Evolutionary conservation across 805 yeast genomes (phyloP).

Genomic region (Ogataea naganishii): DNA sequence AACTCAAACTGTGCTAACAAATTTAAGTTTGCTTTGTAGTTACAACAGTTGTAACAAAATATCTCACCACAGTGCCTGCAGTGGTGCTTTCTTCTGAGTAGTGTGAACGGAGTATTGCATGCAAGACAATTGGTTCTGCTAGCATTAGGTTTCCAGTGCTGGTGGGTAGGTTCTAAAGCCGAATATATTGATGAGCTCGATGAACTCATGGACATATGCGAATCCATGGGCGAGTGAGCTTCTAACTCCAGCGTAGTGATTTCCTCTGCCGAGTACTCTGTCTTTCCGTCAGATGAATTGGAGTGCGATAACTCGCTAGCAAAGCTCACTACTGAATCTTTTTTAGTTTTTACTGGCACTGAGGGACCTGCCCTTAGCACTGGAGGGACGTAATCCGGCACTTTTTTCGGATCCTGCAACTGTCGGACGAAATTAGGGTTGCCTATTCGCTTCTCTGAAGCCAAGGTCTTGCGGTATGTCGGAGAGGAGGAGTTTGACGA

Average conservation of each 20-base stretch:
- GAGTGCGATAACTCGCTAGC: not conserved
- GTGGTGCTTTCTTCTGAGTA: constrained; percentile 34
- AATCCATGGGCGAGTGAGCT: not conserved
- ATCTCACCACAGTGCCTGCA: constrained; percentile 44
- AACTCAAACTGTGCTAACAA: constrained; percentile 26
- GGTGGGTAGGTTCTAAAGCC: constrained; percentile 36
- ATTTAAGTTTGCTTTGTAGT: constrained; percentile 22
- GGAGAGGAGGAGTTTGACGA: no score
- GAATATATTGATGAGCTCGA: not conserved
- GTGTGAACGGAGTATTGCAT: constrained; percentile 17
- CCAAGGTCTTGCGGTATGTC: no score
- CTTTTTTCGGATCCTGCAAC: constrained; percentile 36
- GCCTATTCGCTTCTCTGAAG: constrained; percentile 6
- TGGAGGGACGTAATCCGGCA: constrained; percentile 43
- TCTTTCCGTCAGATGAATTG: not conserved
- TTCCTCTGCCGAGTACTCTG: no score
- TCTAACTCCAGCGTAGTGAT: not conserved
- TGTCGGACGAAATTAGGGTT: constrained; percentile 22
- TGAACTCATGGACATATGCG: no score
- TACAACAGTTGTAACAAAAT: constrained; percentile 28
- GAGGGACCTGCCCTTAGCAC: constrained; percentile 33
- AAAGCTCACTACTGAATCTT: constrained; percentile 2
- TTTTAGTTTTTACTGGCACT: not conserved
- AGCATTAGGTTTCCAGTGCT: constrained; percentile 43
- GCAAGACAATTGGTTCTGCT: constrained; percentile 27